Evolutionary conservation across 228 moss, liverwort and hornwort species (phyloP).

Genomic region (Sphagnum magellanicum): DNA sequence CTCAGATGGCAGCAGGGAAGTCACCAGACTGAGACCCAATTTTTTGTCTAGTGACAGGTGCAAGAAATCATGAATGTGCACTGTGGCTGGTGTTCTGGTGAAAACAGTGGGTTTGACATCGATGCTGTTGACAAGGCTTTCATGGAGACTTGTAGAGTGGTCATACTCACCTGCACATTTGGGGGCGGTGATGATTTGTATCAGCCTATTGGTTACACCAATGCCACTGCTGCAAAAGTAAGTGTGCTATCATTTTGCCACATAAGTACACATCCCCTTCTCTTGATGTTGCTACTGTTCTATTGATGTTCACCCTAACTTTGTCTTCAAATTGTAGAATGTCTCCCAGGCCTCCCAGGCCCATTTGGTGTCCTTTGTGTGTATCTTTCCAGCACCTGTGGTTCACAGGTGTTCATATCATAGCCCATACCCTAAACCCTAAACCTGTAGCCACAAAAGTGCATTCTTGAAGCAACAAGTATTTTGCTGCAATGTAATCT

Average conservation of each 20-base stretch:
- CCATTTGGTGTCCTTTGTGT: no score
- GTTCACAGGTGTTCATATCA: no score
- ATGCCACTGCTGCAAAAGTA: slow-evolving; percentile 58
- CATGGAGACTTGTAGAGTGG: slow-evolving; percentile 62
- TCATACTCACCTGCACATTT: slow-evolving; percentile 82
- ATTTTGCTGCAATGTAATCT: neutral
- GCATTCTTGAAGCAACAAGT: neutral
- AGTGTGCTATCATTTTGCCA: no score
- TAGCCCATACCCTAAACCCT: no score
- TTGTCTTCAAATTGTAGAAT: no score
- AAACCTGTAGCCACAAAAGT: neutral
- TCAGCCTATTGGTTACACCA: slow-evolving; percentile 85
- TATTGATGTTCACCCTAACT: no score
- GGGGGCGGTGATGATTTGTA: slow-evolving; percentile 96
- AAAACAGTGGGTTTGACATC: slow-evolving; percentile 52
- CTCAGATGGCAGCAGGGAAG: no score
- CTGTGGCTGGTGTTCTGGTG: slow-evolving; percentile 85
- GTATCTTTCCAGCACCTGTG: no score
- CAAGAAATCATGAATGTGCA: slow-evolving; percentile 59
- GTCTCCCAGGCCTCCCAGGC: no score
- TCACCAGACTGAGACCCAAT: neutral
- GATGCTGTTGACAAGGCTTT: slow-evolving; percentile 51
- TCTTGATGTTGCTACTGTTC: no score
- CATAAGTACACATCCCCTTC: no score
- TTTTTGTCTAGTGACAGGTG: slow-evolving; percentile 16